Base-by-base conservation (phyloP, 1,284 basidiomycete species). In the Cryptococcus hybrid region DNA sequence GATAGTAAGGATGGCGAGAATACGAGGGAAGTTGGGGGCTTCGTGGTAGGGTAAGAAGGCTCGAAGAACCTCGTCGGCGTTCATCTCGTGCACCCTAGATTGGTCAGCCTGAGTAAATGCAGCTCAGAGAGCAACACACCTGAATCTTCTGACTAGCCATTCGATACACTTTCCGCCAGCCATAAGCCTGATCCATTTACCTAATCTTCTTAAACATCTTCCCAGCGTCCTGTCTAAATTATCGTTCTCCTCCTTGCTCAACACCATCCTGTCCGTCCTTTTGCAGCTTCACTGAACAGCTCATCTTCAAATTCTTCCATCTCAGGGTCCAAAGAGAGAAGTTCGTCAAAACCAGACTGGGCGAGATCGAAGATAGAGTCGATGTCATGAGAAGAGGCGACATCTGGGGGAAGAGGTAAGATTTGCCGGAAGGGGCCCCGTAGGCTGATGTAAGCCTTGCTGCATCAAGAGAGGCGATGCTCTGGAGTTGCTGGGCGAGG, bases 41-140 rank as follows among this genome's bases (percentile, higher is more conserved):
- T 93, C 90, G 70, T 98, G 92, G 73, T 95, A 98, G 0, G 96
- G 96, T 35, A 98, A 78, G 77, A 98, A 98, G 15, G 92, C 81
- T 11, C 86, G 80, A 5, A 99, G 82, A 18, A 94, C 69, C n/a
- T 84, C 82, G 49, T 88, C 82, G 44, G 93, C 83, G 69, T 97
- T 96, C 81, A 97, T 93, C 73, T 98, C 93, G 74, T 98, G 85
- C 42, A 98, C 85, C 70, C 94, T 95, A 35, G 13, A 3, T 42
- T 37, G 30, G 30, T 52, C n/a, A 56, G 43, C 44, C n/a, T 0
- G 0, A 18, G 9, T 39, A 48, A 7, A 36, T 36, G 30, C 34
- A 40, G 39, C 18, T n/a, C n/a, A 7, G 35, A 39, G 40, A 36
- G 46, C 30, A 30, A 54, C 51, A 49, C 65, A 90, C 92, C 92